These are phyloP conservation scores for Alternaria gaisen DNA, from an alignment of 2,329 filamentous ascomycete genomes.

Conservation along the genomic window DNA sequence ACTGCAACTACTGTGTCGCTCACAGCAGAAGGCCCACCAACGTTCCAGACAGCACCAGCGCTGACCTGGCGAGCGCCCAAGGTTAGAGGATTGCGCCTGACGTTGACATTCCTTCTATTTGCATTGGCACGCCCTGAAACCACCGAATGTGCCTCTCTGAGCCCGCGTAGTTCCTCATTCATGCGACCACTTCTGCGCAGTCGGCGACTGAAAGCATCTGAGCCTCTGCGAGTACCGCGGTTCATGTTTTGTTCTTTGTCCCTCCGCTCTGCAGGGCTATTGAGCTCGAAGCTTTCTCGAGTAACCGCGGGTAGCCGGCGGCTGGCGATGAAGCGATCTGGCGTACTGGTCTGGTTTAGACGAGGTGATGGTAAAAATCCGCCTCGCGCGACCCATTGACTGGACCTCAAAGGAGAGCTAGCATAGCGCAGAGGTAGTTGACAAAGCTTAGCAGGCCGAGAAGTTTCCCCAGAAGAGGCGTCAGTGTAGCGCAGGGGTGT, in stretches of 20 bases:
- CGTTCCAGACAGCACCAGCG: conserved; percentile 76
- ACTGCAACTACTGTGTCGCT: conserved; percentile 60
- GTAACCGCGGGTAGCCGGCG: conserved; percentile 54
- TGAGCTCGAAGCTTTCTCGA: conserved; percentile 62
- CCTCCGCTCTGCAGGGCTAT: conserved; percentile 58
- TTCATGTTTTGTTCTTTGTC: conserved; percentile 58
- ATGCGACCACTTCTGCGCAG: conserved; percentile 45
- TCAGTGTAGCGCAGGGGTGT: conserved; percentile 3
- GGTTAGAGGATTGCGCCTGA: conserved; percentile 35
- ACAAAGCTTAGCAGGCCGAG: conserved; percentile 13
- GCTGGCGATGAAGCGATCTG: conserved; percentile 67
- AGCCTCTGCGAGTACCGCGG: conserved; percentile 54
- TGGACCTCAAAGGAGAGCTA: conserved; percentile 45
- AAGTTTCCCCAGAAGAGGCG: not conserved
- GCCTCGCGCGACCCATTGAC: conserved; percentile 42
- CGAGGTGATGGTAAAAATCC: conserved; percentile 31
- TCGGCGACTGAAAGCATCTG: conserved; percentile 64
- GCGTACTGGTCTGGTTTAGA: conserved; percentile 45
- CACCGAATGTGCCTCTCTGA: conserved; percentile 45
- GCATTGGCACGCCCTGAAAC: conserved; percentile 31
- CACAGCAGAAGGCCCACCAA: conserved; percentile 73
- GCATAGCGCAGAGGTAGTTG: conserved; percentile 31
- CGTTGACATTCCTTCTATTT: conserved; percentile 28
- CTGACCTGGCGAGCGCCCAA: conserved; percentile 62
- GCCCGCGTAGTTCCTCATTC: conserved; percentile 43